Evolutionary conservation across 805 yeast genomes (phyloP).

Genomic region (Candida alai): DNA sequence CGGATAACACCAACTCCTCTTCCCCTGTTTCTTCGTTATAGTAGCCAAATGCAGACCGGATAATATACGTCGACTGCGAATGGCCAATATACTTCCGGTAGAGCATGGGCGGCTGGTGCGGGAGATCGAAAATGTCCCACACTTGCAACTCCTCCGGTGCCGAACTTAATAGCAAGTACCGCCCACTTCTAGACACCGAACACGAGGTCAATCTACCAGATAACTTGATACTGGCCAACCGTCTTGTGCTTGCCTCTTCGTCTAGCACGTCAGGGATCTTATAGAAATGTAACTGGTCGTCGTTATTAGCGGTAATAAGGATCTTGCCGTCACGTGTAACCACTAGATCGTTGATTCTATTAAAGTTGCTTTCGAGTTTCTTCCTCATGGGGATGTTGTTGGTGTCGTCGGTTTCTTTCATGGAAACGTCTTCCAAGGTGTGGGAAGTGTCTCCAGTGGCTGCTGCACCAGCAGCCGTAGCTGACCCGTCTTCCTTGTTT

Average conservation of each 20-base stretch:
- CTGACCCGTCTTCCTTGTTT: background rate
- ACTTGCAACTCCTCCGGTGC: slow-evolving; percentile 75
- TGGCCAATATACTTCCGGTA: slow-evolving; percentile 69
- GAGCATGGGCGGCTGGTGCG: slow-evolving; percentile 41
- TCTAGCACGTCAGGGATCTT: slow-evolving; percentile 40
- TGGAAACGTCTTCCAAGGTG: slow-evolving; percentile 7
- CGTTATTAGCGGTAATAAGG: slow-evolving; percentile 62
- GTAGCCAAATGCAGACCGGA: slow-evolving; percentile 76
- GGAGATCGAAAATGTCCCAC: slow-evolving; percentile 59
- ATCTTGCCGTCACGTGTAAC: slow-evolving; percentile 61
- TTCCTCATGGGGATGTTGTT: slow-evolving; percentile 6
- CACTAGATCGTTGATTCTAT: slow-evolving; percentile 64
- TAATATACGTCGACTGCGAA: slow-evolving; percentile 62
- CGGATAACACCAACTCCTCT: slow-evolving; percentile 71
- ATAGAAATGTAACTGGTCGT: slow-evolving; percentile 58
- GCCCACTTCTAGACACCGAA: slow-evolving; percentile 50
- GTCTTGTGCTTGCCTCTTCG: slow-evolving; percentile 29
- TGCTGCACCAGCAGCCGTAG: background rate
- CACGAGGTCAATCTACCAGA: slow-evolving; percentile 64
- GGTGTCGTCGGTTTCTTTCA: slow-evolving; percentile 9
- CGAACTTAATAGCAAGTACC: slow-evolving; percentile 56
- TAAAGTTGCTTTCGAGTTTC: slow-evolving; percentile 24
- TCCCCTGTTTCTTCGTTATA: slow-evolving; percentile 30
- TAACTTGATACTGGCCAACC: slow-evolving; percentile 45
- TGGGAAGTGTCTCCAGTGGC: background rate